These are phyloP conservation scores for Venturia nashicola DNA, from an alignment of 2,329 filamentous ascomycete species.

Conservation along the genomic window DNA sequence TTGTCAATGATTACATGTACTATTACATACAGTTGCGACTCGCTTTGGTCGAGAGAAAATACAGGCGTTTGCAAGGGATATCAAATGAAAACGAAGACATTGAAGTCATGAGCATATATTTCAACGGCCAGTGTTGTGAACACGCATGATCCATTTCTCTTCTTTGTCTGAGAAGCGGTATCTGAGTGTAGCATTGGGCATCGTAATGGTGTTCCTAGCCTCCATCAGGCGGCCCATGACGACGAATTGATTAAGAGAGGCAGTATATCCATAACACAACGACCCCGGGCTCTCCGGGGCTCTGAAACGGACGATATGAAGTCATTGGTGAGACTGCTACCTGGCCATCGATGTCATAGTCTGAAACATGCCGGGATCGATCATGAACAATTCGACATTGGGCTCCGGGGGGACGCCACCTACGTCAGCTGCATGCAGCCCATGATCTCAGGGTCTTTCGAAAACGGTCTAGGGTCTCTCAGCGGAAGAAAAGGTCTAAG, in stretches of 20 bases:
- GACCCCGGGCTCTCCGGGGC: no score
- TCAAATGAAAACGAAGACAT: not conserved
- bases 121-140: not conserved
- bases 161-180: not conserved
- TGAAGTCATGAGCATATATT: not conserved
- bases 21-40: not conserved
- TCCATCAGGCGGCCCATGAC: not conserved
- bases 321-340: not conserved
- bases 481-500: not conserved
- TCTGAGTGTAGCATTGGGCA: not conserved
- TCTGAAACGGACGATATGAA: not conserved
- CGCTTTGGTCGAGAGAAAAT: not conserved
- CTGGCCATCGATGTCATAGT: not conserved
- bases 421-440: not conserved
- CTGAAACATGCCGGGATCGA: not conserved
- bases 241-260: not conserved
- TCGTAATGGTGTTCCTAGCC: no score
- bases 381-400: not conserved
- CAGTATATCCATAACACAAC: not conserved
- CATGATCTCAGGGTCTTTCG: not conserved
- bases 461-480: not conserved
- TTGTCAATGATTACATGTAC: not conserved
- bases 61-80: not conserved
- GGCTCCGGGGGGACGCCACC: not conserved
- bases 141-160: not conserved